A percentile compares a stretch with the other conserved stretches of the same genome.
phyloP scores from a whole-genome alignment of 1,284 basidiomycete species.

The Malassezia cuniculi region DNA sequence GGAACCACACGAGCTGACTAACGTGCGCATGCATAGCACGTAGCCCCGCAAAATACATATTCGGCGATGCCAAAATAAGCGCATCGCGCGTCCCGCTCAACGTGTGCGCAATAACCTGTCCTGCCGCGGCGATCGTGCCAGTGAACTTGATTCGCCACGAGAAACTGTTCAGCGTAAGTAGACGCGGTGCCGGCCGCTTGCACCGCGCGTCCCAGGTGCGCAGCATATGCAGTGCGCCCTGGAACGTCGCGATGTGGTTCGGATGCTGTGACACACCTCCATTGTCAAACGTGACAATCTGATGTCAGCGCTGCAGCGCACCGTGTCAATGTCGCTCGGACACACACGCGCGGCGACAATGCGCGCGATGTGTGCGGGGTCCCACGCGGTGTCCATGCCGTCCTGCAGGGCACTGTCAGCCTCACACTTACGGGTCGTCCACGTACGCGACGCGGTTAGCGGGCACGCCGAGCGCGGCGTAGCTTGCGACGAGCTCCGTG shows the following conservation, averaged over 20 bases:
- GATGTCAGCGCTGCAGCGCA: slow-evolving; percentile 1
- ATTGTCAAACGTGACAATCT: slow-evolving; percentile 72
- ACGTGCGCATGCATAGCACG: slow-evolving; percentile 32
- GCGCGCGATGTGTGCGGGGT: slow-evolving; percentile 53
- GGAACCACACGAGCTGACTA: slow-evolving; percentile 40
- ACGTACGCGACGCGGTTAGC: slow-evolving; percentile 53
- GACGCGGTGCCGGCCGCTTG: not conserved
- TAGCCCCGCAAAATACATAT: slow-evolving; percentile 17
- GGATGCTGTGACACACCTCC: slow-evolving; percentile 71
- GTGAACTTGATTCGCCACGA: slow-evolving; percentile 8
- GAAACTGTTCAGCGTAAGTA: slow-evolving; percentile 7
- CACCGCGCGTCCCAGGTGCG: not conserved
- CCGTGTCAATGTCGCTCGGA: slow-evolving; percentile 13
- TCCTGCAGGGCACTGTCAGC: slow-evolving; percentile 55
- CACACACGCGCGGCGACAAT: slow-evolving; percentile 55
- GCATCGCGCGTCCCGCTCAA: slow-evolving; percentile 1
- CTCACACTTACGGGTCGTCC: slow-evolving; percentile 55
- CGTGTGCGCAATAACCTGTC: not conserved
- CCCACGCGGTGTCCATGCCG: slow-evolving; percentile 61
- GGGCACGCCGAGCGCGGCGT: slow-evolving; percentile 55
- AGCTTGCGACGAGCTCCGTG: slow-evolving; percentile 53
- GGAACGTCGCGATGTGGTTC: slow-evolving; percentile 70
- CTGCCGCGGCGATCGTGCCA: not conserved
- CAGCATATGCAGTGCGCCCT: slow-evolving; percentile 32
- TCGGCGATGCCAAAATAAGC: slow-evolving; percentile 3